phyloP scores from a whole-genome alignment of 108 stramenopile genomes.

The Fragilariopsis cylindrus region DNA sequence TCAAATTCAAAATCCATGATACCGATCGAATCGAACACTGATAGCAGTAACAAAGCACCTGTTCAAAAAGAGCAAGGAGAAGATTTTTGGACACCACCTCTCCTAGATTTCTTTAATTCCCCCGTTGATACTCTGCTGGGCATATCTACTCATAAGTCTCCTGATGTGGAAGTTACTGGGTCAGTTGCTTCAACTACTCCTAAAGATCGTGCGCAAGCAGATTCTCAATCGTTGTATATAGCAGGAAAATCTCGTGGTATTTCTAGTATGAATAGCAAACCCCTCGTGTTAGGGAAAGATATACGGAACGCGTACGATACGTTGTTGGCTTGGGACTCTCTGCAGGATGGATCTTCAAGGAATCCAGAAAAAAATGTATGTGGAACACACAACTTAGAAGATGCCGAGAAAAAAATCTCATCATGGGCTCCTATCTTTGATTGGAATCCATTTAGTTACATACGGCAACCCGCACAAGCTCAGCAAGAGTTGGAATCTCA shows the following conservation, averaged over 20 bases:
- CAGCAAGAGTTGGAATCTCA: background rate
- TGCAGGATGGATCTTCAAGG: background rate
- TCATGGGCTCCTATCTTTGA: constrained; percentile 24
- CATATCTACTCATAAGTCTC: too few species aligned
- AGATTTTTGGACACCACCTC: constrained; percentile 19
- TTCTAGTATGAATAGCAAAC: background rate
- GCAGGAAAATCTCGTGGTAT: too few species aligned
- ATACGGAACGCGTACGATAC: background rate
- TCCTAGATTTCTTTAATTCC: constrained; percentile 12
- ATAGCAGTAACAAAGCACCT: too few species aligned
- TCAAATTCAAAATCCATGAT: too few species aligned
- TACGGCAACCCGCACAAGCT: background rate
- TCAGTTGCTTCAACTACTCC: too few species aligned
- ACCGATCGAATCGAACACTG: too few species aligned
- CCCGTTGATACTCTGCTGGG: too few species aligned
- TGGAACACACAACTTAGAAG: background rate
- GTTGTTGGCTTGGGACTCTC: constrained; percentile 9
- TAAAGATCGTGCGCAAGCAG: too few species aligned
- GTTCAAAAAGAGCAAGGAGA: too few species aligned
- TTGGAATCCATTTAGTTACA: constrained; percentile 26
- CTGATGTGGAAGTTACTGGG: too few species aligned
- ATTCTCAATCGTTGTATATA: too few species aligned
- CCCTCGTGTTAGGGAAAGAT: background rate
- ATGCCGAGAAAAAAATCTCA: background rate
- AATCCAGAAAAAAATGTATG: background rate